A percentile compares a stretch with the other conserved stretches of the same genome.
Evolutionary conservation across 495 filamentous ascomycete species (phyloP).

Genomic region (Neurospora sp.): DNA sequence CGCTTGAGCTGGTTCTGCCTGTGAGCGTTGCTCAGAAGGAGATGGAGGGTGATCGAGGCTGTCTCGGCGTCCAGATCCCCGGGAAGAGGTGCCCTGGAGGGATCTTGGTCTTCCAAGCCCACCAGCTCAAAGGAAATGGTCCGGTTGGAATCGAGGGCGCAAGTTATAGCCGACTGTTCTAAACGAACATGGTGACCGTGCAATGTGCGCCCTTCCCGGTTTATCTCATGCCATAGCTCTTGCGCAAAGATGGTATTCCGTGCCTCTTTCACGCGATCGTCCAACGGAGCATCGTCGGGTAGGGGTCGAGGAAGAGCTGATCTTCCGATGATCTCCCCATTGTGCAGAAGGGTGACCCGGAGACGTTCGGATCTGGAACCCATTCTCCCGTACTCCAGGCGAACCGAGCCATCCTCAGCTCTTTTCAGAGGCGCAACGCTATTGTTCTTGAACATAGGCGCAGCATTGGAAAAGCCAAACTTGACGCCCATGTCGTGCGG

Average conservation of each 20-base stretch:
- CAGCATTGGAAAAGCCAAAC: conserved; percentile 81
- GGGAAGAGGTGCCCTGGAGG: conserved; percentile 4
- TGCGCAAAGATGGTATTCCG: conserved; percentile 83
- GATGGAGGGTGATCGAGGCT: conserved; percentile 46
- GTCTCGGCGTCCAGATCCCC: conserved; percentile 43
- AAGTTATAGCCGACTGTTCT: conserved; percentile 45
- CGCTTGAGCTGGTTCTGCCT: conserved; percentile 46
- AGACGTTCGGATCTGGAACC: conserved; percentile 48
- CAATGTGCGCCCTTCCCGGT: conserved; percentile 64
- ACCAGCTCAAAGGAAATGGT: conserved; percentile 46
- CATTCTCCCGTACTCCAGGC: conserved; percentile 57
- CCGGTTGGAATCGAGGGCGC: conserved; percentile 34
- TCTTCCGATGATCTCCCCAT: conserved; percentile 39
- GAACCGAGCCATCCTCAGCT: conserved; percentile 60
- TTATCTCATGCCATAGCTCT: conserved; percentile 88
- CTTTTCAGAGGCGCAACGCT: conserved; percentile 70
- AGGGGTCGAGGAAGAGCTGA: conserved; percentile 34
- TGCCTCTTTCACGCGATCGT: conserved; percentile 65
- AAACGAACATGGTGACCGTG: conserved; percentile 54
- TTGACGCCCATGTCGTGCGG: conserved; percentile 68
- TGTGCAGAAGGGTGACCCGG: conserved; percentile 45
- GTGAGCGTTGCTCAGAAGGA: conserved; percentile 61
- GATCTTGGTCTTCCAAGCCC: conserved; percentile 28
- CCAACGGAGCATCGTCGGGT: conserved; percentile 30
- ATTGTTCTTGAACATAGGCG: conserved; percentile 61